Evolutionary conservation across 352 stramenopile species (phyloP).

Genomic region (Peronosclerospora sorghi): DNA sequence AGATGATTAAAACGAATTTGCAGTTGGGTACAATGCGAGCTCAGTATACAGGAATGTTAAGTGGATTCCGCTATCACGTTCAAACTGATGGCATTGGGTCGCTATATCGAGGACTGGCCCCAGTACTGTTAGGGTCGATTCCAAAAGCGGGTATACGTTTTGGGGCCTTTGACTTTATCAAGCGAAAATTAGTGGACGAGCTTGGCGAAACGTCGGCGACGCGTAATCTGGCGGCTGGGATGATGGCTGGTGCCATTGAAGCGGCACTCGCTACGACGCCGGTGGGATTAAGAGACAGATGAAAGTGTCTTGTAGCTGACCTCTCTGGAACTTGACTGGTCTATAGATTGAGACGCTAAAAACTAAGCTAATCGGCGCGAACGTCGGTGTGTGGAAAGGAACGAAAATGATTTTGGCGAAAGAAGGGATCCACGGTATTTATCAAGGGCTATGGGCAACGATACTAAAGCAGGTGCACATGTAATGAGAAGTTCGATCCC

Average conservation of each 20-base stretch:
- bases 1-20: slow-evolving; percentile 93
- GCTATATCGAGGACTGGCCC: slow-evolving; percentile 90
- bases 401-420: slow-evolving; percentile 88
- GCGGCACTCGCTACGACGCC: slow-evolving; percentile 91
- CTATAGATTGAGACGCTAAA: slow-evolving; percentile 91
- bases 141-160: slow-evolving; percentile 96
- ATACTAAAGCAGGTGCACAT: slow-evolving; percentile 87
- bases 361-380: slow-evolving; percentile 95
- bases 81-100: slow-evolving; percentile 50
- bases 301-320: neutral
- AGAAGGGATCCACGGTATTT: slow-evolving; percentile 87
- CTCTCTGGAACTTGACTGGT: neutral
- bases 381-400: slow-evolving; percentile 85
- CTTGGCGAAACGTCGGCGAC: slow-evolving; percentile 84
- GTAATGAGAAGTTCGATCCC: neutral
- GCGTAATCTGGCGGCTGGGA: slow-evolving; percentile 89
- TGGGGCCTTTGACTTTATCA: slow-evolving; percentile 88
- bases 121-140: slow-evolving; percentile 90
- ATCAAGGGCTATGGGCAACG: slow-evolving; percentile 89
- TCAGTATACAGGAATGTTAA: slow-evolving; percentile 65
- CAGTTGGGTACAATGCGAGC: slow-evolving; percentile 77
- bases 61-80: slow-evolving; percentile 64
- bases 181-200: slow-evolving; percentile 71
- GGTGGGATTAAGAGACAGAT: slow-evolving; percentile 7
- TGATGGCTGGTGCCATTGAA: slow-evolving; percentile 87